A percentile compares a stretch with the other conserved stretches of the same genome.
Conservation (phyloP, 2,329 filamentous ascomycete species). For the Fonsecaea multimorphosa region DNA sequence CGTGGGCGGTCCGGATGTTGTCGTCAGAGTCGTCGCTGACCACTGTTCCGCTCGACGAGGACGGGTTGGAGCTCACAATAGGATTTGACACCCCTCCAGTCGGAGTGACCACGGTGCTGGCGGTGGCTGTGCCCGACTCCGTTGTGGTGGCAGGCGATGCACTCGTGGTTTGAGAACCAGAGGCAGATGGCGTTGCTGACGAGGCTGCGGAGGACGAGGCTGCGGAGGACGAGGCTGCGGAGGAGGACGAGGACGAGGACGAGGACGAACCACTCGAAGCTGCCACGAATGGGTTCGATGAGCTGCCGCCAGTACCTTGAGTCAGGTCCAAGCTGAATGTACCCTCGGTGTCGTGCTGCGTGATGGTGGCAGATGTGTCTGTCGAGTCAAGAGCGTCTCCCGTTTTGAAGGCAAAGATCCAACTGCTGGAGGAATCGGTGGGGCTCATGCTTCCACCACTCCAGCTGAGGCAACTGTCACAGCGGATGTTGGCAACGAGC, state of each 20-base stretch:
- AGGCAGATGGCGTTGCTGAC: slow-evolving; percentile 3
- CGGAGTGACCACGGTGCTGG: slow-evolving; percentile 14
- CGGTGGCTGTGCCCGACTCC: slow-evolving; percentile 13
- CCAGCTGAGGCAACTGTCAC: slow-evolving; percentile 62
- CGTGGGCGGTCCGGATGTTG: slow-evolving; percentile 33
- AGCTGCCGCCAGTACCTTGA: slow-evolving; percentile 57
- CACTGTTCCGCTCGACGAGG: slow-evolving; percentile 21
- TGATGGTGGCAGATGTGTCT: slow-evolving; percentile 51
- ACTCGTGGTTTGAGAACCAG: slow-evolving; percentile 13
- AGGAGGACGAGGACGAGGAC: slow-evolving; percentile 9
- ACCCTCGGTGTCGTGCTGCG: slow-evolving; percentile 53
- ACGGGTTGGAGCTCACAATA: slow-evolving; percentile 29
- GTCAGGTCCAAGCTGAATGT: slow-evolving; percentile 56
- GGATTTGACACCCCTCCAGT: slow-evolving; percentile 32
- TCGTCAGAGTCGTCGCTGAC: slow-evolving; percentile 14
- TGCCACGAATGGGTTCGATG: slow-evolving; percentile 44
- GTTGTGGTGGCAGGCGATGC: neutral
- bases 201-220: slow-evolving; percentile 10
- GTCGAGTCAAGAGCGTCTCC: slow-evolving; percentile 58
- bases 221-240: slow-evolving; percentile 4
- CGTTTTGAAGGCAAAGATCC: slow-evolving; percentile 58
- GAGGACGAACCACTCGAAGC: slow-evolving; percentile 21
- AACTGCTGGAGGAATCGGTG: slow-evolving; percentile 50
- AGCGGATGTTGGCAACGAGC: slow-evolving; percentile 64
- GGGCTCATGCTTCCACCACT: slow-evolving; percentile 59